A percentile compares a stretch with the other conserved stretches of the same genome.
Evolutionary conservation across 108 stramenopile species (phyloP).

Genomic region (Pseudonitzschia multiseries): DNA sequence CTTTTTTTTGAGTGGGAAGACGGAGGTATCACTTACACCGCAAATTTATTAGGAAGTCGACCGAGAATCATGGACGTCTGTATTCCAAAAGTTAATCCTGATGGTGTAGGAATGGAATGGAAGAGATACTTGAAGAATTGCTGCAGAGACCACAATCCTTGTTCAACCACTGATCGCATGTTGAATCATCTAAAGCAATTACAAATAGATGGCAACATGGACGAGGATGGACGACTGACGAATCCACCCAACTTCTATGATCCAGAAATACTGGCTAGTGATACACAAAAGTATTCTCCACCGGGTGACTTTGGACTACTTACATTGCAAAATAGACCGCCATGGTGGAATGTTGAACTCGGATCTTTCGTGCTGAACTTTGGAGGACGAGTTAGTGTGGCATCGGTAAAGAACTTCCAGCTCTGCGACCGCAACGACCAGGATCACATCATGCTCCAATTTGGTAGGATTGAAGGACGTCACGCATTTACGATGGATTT

Average conservation of each 20-base stretch:
- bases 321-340: conserved; percentile 80
- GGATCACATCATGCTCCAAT: conserved; percentile 83
- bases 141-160: conserved; percentile 1
- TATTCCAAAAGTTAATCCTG: conserved; percentile 64
- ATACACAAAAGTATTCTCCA: conserved; percentile 16
- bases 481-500: conserved; percentile 91
- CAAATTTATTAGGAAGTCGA: conserved; percentile 81
- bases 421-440: conserved; percentile 75
- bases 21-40: conserved; percentile 84
- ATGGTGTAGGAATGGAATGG: conserved; percentile 55
- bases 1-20: conserved; percentile 59
- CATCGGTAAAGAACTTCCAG: conserved; percentile 90
- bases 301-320: conserved; percentile 64
- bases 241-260: conserved; percentile 12
- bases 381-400: conserved; percentile 86
- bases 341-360: conserved; percentile 89
- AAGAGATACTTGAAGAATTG: conserved; percentile 39
- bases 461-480: conserved; percentile 85
- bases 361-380: conserved; percentile 89
- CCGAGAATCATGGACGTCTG: conserved; percentile 91
- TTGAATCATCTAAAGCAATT: conserved; percentile 67
- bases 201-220: conserved; percentile 41
- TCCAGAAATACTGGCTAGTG: neutral
- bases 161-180: conserved; percentile 48
- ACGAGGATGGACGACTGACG: conserved; percentile 11